Base-by-base conservation (phyloP, 495 filamentous ascomycete genomes). In the Xylaria venustula region DNA sequence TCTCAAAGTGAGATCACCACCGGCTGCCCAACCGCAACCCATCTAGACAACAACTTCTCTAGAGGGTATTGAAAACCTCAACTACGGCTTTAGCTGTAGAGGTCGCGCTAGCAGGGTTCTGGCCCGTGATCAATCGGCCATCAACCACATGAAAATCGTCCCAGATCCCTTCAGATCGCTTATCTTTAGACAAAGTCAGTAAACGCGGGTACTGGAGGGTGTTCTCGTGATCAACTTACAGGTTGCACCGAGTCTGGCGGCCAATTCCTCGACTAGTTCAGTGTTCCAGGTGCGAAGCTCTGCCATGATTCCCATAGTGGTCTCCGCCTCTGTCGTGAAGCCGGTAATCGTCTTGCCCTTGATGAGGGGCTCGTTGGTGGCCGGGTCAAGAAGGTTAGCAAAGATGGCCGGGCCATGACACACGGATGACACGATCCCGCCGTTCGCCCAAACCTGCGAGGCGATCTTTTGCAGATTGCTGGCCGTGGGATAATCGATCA, bases 341-440 rank as follows among this genome's bases (percentile, higher is more conserved):
- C 78, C 78, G 25, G 79, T 80, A 19, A 81, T 64, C 8, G 47
- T 67, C 56, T 68, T 75, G 23, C 77, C 77, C 37, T 69, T 67
- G 55, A 80, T 77, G 41, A 79, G 61, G n/a, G 75, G 69, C 60
- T 78, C 64, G 2, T 71, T 68, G 19, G 77, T 78, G n/a, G 63
- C 44, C 2, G 36, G 41, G 51, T 79, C 76, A 28, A 71, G 34
- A 14, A 80, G 64, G 44, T 71, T 73, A 15, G 75, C 66, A 63
- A 79, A 79, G 48, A 80, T 77, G 22, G 78, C 76, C 32, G 72
- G 70, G 11, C 78, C 77, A 54, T 81, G 78, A 47, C 78, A 79
- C 59, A 75, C 71, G 7, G 66, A 62, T 12, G 69, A 61, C 8
- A 81, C 71, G 62, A 79, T 69, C 28, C 76, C 76, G 5, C 77